Conservation (phyloP, 306 rosid genomes). For the Cucurbita ficifolia region DNA sequence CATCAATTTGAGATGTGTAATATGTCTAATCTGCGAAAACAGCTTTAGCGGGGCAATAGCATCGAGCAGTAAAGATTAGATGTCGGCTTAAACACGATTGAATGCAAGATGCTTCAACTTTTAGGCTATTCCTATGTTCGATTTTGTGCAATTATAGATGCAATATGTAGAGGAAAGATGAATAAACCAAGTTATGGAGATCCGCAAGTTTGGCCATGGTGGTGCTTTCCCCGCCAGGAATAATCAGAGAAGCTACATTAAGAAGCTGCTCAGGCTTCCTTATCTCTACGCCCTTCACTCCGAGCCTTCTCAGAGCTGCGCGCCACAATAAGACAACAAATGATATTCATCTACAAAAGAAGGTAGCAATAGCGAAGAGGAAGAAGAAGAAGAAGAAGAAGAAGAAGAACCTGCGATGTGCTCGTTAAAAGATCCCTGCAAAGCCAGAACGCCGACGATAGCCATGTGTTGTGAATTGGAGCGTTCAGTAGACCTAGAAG, state of each 20-base stretch:
- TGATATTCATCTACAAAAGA: background rate
- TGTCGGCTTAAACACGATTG: background rate
- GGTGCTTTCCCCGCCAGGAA: conserved; percentile 98
- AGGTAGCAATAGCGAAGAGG: background rate
- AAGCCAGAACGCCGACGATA: conserved; percentile 80
- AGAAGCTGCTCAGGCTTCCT: conserved; percentile 84
- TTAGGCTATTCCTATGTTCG: no score
- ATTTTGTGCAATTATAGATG: background rate
- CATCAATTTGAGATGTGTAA: background rate
- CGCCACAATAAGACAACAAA: background rate
- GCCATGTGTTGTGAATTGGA: conserved; percentile 29
- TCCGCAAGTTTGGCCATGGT: conserved; percentile 95
- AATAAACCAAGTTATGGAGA: conserved; percentile 56
- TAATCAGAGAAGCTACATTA: conserved; percentile 52
- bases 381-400: background rate
- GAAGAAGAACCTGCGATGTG: conserved; percentile 55
- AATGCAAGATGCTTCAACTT: background rate
- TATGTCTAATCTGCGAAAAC: background rate
- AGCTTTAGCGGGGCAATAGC: background rate
- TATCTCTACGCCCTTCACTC: conserved; percentile 76
- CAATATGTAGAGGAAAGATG: background rate
- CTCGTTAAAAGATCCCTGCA: conserved; percentile 91
- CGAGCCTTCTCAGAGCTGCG: conserved; percentile 69
- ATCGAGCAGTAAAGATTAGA: background rate
- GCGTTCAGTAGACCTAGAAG: background rate